Evolutionary conservation across 768 basidiomycete species (phyloP), one percentile per base, ranked within the genome.

Genomic region (Leccinum incarnatum): DNA sequence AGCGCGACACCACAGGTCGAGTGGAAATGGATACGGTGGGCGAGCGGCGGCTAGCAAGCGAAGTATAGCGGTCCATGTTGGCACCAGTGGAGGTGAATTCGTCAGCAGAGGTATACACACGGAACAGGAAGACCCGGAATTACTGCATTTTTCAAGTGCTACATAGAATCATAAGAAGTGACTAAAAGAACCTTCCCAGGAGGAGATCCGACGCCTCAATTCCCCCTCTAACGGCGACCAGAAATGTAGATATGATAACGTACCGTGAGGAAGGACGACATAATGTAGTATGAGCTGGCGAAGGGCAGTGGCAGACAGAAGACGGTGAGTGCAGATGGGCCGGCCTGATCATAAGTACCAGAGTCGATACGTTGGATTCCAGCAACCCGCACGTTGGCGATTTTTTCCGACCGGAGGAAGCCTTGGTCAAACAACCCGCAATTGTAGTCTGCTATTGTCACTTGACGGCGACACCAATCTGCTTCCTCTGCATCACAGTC

Each of bases 221-320:
- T 23, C 50, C 52, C 53, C 32, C 27, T 55, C 27, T 51, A 61
- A 61, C 59, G 4, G 23, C 53, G 53, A 45, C 25, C 6, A 56
- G 34, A 17, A 32, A 47, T 19, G 30, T 36, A 36, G 34, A 34
- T 14, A 17, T 19, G n/a, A 45, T 46, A 10, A 45, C 42, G 32
- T 51, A 60, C 50, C 50, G 37, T 17, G 14, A n/a, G 37, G 42
- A 19, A 21, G 32, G 40, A 40, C 5, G 36, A 40, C 17, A 40
- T 40, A 12, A 34, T 14, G 30, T 12, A 36, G 37, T 37, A 37
- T 37, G 15, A 40, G 37, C 17, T 40, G 37, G 37, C 14, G 37
- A n/a, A 40, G 6, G 37, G 17, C 15, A 37, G 37, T 37, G 15
- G 15, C 8, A 37, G 15, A 37, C 36, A 34, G 12, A 34, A 14